These are phyloP conservation scores for Metroxylon sagu DNA, from an alignment of 176 grass and related monocot species.

Conservation along the genomic window DNA sequence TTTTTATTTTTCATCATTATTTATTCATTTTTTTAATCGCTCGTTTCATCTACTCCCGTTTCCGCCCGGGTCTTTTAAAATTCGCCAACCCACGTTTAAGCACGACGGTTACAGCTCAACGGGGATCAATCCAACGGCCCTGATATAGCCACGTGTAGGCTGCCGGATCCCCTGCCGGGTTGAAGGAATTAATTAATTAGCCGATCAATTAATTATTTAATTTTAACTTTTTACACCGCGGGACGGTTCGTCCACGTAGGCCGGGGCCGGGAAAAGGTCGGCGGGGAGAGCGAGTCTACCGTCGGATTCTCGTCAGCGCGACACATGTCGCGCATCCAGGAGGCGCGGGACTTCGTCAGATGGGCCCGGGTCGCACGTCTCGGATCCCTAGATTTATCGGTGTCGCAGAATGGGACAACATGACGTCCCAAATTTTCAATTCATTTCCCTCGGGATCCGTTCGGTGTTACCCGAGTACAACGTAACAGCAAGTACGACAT, in stretches of 20 bases:
- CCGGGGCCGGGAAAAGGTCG: too few relatives aligned
- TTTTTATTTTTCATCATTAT: constrained; percentile 1
- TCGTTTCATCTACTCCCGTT: background rate
- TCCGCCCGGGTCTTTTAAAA: too few relatives aligned
- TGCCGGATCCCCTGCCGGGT: background rate
- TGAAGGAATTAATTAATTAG: background rate
- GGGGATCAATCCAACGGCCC: background rate
- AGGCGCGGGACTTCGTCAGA: constrained; percentile 24
- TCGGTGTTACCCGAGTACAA: too few relatives aligned
- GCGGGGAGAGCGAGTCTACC: background rate
- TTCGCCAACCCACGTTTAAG: constrained; percentile 11
- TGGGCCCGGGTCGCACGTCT: constrained; percentile 19
- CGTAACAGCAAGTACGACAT: too few relatives aligned
- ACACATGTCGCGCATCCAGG: constrained; percentile 1
- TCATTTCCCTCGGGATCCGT: background rate
- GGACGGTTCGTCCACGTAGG: background rate
- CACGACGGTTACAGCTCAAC: constrained; percentile 39
- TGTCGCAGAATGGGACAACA: constrained; percentile 22
- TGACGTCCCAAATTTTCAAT: background rate
- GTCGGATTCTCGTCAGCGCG: constrained; percentile 8
- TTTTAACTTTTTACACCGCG: too few relatives aligned
- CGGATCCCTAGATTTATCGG: constrained; percentile 68
- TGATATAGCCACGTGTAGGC: constrained; percentile 12
- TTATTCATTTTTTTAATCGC: background rate
- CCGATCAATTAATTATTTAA: background rate